A percentile compares a stretch with the other conserved stretches of the same genome.
phyloP scores from a whole-genome alignment of 1,284 basidiomycete genomes.

The Rhodotorula glutinis region DNA sequence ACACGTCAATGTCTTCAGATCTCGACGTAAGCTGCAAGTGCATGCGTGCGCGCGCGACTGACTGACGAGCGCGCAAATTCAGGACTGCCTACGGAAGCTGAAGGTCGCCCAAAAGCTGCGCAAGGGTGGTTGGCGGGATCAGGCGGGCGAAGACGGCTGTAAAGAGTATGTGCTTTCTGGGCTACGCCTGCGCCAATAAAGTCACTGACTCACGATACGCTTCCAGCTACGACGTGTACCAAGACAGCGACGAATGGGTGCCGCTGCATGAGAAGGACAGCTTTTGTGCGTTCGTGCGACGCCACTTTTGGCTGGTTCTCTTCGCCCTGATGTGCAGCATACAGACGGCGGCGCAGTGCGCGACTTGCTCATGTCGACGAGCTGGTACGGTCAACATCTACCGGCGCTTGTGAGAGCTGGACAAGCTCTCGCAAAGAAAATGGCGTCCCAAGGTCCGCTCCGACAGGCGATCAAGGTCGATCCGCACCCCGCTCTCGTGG shows the following conservation, averaged over 20 bases:
- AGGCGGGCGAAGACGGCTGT: slow-evolving; percentile 13
- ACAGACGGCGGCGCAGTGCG: neutral
- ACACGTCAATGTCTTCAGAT: neutral
- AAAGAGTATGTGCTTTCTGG: slow-evolving; percentile 6
- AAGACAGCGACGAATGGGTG: neutral
- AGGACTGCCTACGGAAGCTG: slow-evolving; percentile 19
- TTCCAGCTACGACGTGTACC: neutral
- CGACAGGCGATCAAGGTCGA: neutral
- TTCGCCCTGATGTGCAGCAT: neutral
- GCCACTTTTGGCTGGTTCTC: neutral
- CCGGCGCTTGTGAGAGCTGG: neutral
- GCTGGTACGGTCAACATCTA: neutral
- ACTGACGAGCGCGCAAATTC: neutral
- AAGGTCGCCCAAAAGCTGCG: slow-evolving; percentile 1
- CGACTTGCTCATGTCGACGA: neutral
- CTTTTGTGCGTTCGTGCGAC: neutral
- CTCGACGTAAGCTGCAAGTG: no score
- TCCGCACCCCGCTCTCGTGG: neutral
- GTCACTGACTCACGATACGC: neutral
- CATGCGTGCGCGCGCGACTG: no score
- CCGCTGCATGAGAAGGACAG: neutral
- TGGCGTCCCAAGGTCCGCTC: neutral
- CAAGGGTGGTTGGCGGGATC: slow-evolving; percentile 16
- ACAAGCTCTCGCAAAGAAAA: neutral
- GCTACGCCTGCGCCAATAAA: no score